Evolutionary conservation across 768 basidiomycete species (phyloP).

Genomic region (Xerocomus potaroensis): DNA sequence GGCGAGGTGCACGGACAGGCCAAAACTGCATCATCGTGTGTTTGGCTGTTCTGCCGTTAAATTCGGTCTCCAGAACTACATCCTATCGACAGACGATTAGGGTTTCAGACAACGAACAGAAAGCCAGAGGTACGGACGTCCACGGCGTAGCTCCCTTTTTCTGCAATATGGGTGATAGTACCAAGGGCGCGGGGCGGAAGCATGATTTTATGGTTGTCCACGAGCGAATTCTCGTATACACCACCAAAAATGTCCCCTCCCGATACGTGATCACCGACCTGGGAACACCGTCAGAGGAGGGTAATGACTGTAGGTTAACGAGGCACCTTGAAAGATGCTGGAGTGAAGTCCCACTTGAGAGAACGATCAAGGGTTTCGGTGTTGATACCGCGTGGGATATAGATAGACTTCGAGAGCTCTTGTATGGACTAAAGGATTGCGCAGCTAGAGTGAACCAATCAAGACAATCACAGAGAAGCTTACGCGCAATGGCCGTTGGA

Average conservation of each 20-base stretch:
- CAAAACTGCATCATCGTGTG: slow-evolving; percentile 98
- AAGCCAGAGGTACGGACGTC: slow-evolving; percentile 50
- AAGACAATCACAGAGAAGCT: slow-evolving; percentile 22
- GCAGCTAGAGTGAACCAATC: slow-evolving; percentile 2
- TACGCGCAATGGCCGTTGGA: slow-evolving; percentile 88
- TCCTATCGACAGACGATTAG: slow-evolving; percentile 49
- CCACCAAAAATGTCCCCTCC: slow-evolving; percentile 95
- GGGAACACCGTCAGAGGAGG: slow-evolving; percentile 7
- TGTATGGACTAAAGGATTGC: slow-evolving; percentile 65
- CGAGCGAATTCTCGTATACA: slow-evolving; percentile 96
- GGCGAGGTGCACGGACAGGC: slow-evolving; percentile 97
- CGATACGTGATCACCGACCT: slow-evolving; percentile 96
- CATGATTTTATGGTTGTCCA: slow-evolving; percentile 98
- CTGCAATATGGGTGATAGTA: slow-evolving; percentile 89
- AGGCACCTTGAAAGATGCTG: slow-evolving; percentile 67
- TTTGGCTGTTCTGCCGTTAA: slow-evolving; percentile 88
- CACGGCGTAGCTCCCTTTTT: slow-evolving; percentile 90
- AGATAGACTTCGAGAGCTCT: slow-evolving; percentile 97
- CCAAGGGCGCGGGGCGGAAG: slow-evolving; percentile 90
- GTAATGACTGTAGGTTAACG: not conserved
- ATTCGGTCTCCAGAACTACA: slow-evolving; percentile 94
- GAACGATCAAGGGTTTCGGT: slow-evolving; percentile 89
- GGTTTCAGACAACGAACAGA: not conserved
- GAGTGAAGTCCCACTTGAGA: slow-evolving; percentile 94
- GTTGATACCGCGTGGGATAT: slow-evolving; percentile 98